Conservation (phyloP, 2,329 filamentous ascomycete species). For the Chaetomiaceae sp. region DNA sequence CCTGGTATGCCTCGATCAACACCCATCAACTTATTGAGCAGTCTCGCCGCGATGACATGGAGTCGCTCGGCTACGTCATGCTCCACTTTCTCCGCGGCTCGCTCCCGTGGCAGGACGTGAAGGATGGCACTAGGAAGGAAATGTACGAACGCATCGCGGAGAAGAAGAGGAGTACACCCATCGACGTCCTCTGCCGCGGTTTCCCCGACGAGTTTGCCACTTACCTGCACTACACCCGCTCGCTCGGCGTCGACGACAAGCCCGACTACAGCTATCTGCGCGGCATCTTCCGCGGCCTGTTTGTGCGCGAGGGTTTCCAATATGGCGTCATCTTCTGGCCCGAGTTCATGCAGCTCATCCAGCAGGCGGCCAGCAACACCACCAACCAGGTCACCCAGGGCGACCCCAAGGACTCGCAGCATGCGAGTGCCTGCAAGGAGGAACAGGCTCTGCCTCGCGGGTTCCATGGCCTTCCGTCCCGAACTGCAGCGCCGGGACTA, state of each 20-base stretch:
- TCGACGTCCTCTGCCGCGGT: conserved; percentile 95
- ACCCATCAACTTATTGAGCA: conserved; percentile 97
- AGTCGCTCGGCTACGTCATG: conserved; percentile 98
- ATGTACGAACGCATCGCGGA: conserved; percentile 99
- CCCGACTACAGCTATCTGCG: conserved; percentile 99
- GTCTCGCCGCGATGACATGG: conserved; percentile 98
- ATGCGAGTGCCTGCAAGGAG: conserved; percentile 30
- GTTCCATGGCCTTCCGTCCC: conserved; percentile 8
- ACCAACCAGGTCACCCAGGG: conserved; percentile 58
- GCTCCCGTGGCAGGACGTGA: conserved; percentile 96
- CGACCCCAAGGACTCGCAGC: conserved; percentile 83
- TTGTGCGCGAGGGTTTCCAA: conserved; percentile 98
- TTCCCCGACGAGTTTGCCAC: conserved; percentile 99
- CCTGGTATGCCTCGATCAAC: conserved; percentile 98
- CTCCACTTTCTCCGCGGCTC: conserved; percentile 99
- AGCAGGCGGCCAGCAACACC: conserved; percentile 58
- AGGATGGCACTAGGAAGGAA: conserved; percentile 99
- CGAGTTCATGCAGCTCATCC: conserved; percentile 94
- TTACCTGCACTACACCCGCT: conserved; percentile 98
- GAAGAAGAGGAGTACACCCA: conserved; percentile 99
- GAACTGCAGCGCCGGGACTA: conserved; percentile 1
- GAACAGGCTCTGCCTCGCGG: conserved; percentile 53
- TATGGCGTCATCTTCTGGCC: conserved; percentile 99
- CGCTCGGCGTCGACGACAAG: conserved; percentile 98
- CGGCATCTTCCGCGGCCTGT: conserved; percentile 99